Percentiles rank a stretch among this genome's conserved stretches.
Conservation (phyloP, 2,329 filamentous ascomycete genomes). For the Metarhizium brunneum region DNA sequence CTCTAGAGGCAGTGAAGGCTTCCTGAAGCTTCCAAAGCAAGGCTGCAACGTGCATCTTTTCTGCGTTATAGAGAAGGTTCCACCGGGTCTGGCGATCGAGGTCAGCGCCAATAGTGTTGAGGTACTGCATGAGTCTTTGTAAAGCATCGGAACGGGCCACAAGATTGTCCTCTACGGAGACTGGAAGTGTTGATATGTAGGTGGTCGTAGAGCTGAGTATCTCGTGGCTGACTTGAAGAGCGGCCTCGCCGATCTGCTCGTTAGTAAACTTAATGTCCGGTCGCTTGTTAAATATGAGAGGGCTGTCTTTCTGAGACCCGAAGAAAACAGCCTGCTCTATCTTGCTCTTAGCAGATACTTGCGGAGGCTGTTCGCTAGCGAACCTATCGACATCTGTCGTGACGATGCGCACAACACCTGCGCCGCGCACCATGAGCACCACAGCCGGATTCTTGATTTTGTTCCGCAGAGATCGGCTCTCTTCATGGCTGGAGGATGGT, state of each 20-base stretch:
- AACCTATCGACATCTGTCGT: constrained; percentile 52
- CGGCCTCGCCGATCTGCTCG: constrained; percentile 66
- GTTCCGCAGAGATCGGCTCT: constrained; percentile 38
- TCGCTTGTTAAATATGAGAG: constrained; percentile 72
- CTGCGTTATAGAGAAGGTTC: constrained; percentile 78
- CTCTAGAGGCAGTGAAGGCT: constrained; percentile 49
- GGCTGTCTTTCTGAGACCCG: constrained; percentile 70
- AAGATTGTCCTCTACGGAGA: constrained; percentile 75
- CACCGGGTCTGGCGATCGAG: constrained; percentile 64
- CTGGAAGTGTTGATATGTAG: constrained; percentile 63
- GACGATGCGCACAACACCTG: constrained; percentile 50
- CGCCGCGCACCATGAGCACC: constrained; percentile 54
- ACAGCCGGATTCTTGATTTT: constrained; percentile 53
- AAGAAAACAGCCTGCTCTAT: constrained; percentile 94
- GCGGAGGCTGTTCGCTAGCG: constrained; percentile 45
- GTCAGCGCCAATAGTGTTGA: constrained; percentile 55
- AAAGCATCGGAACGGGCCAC: constrained; percentile 63
- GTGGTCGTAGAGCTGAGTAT: constrained; percentile 70
- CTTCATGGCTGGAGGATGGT: constrained; percentile 29
- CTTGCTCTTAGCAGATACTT: constrained; percentile 76
- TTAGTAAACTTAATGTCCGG: constrained; percentile 56
- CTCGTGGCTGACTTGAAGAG: constrained; percentile 68
- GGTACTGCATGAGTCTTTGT: constrained; percentile 62
- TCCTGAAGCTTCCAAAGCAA: constrained; percentile 78
- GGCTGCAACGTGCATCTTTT: constrained; percentile 75